Evolutionary conservation across 73 alveolate species (phyloP).

Genomic region (Uronychia setigera): DNA sequence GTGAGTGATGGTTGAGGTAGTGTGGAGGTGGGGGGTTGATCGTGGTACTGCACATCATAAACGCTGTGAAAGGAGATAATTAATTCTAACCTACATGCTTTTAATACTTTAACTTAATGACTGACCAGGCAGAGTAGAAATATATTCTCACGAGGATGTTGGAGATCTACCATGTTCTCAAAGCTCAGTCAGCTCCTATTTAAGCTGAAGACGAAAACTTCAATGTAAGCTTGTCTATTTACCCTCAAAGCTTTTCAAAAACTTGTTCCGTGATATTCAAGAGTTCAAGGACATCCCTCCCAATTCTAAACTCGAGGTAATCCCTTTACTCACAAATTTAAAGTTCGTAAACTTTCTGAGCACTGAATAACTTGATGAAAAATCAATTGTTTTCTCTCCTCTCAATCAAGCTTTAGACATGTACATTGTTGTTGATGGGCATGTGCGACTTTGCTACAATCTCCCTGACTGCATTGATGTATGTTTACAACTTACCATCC

Average conservation of each 20-base stretch:
- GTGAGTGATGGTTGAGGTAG: too few species aligned
- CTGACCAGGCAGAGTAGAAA: not conserved
- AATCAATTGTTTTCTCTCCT: not conserved
- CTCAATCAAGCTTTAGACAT: not conserved
- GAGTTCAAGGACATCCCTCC: constrained; percentile 13
- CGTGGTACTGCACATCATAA: too few species aligned
- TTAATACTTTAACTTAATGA: too few species aligned
- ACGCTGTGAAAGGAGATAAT: too few species aligned
- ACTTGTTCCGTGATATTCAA: constrained; percentile 5
- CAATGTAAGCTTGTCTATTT: not conserved
- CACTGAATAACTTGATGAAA: not conserved
- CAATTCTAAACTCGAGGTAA: not conserved
- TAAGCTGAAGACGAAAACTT: not conserved
- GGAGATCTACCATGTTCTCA: not conserved
- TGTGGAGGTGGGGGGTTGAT: too few species aligned
- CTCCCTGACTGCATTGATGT: not conserved
- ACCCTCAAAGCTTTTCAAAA: not conserved
- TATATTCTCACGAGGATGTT: not conserved
- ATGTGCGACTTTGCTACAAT: not conserved
- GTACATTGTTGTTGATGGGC: not conserved
- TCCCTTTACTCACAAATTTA: not conserved
- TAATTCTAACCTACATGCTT: too few species aligned
- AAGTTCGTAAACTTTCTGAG: not conserved
- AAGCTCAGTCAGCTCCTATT: not conserved
- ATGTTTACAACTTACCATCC: not conserved